Evolutionary conservation across 2,329 filamentous ascomycete species (phyloP), one percentile per base, ranked within the genome.

Genomic region (Rugonectria rugulosa): DNA sequence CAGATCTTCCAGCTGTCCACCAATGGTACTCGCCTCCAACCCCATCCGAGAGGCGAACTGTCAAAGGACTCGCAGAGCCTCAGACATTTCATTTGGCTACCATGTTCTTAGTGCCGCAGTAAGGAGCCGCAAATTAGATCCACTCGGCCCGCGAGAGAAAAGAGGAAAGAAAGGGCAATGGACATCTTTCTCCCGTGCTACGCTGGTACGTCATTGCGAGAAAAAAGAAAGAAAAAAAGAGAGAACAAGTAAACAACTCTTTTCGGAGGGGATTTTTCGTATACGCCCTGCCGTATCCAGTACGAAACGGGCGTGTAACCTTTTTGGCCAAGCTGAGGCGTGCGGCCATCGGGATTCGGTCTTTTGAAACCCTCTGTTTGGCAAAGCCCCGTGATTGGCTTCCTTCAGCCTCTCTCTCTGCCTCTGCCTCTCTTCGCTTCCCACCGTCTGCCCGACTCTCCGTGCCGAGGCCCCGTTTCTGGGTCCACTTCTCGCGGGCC

Each of bases 391-490:
- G 12, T 36, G 9, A 40, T 27, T 41, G 49, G 19, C 26, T 8
- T 53, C 26, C 10, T 40, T 47, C 34, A 20, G 29, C 34, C 50
- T 23, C 23, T 45, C 20, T 26, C 34, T 44, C n/a, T 27, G 7
- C 26, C 48, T 26, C 19, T 50, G 59, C 37, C 37, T 54, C 48
- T 40, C 56, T 52, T 51, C 47, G 6, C 58, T 20, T 43, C n/a
- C n/a, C n/a, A n/a, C n/a, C 46, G 23, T 27, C 48, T 46, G 32
- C 9, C 62, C 55, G 57, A 65, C 34, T 17, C 53, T 63, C 57
- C 57, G 63, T 59, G 61, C 57, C 54, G 59, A 57, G 63, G 59
- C 26, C 48, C 54, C 17, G 26, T 37, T 8, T n/a, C n/a, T 3
- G 10, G 47, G 9, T 42, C 59, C 56, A 47, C 49, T 15, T 31